These are phyloP conservation scores for Harringtonia lauricola DNA, from an alignment of 2,329 filamentous ascomycete species.

Conservation along the genomic window DNA sequence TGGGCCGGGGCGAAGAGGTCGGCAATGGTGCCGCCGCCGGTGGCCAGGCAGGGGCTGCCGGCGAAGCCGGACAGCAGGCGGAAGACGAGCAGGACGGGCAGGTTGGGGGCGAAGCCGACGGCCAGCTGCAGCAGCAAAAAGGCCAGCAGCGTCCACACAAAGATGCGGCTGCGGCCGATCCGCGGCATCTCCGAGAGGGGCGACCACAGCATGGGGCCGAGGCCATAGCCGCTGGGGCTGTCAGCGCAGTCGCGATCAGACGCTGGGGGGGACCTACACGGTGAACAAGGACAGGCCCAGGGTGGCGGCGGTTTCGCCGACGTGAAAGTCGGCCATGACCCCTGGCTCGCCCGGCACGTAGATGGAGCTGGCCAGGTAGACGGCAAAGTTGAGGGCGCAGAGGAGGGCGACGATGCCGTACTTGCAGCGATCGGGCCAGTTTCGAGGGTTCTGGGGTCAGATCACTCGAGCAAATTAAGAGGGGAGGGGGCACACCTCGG, in stretches of 20 bases:
- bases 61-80: conserved; percentile 3
- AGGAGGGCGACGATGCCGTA: conserved; percentile 24
- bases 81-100: not conserved
- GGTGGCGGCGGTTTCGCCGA: conserved; percentile 33
- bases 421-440: conserved; percentile 30
- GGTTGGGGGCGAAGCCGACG: too few species aligned
- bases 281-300: conserved; percentile 45
- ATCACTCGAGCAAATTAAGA: too few species aligned
- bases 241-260: too few species aligned
- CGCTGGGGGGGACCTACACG: too few species aligned
- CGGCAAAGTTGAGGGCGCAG: conserved; percentile 40
- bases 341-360: conserved; percentile 26
- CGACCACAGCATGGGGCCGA: conserved; percentile 47
- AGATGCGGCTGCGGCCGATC: conserved; percentile 27
- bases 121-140: too few species aligned
- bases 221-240: conserved; percentile 48
- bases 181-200: conserved; percentile 22
- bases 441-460: conserved; percentile 42
- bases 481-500: too few species aligned
- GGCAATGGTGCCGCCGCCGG: not conserved
- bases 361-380: conserved; percentile 23
- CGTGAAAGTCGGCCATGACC: conserved; percentile 37
- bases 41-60: not conserved
- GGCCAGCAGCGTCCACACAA: too few species aligned
- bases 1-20: not conserved